Base-by-base conservation (phyloP, 345 rosid genomes). In the Linum lewisii region DNA sequence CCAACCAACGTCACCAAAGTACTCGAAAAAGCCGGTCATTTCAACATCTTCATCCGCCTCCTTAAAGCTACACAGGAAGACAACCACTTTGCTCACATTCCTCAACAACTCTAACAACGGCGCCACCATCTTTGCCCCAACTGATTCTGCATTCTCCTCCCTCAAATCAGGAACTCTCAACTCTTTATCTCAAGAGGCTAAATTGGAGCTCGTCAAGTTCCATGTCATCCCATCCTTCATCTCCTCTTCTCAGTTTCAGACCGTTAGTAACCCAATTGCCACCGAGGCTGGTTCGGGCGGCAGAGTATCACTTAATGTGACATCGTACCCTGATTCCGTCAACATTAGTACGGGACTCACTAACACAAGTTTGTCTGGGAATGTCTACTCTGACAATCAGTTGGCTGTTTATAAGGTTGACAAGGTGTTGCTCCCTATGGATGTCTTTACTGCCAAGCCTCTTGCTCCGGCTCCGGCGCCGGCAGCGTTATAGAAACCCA, bases 231-330 rank as follows among this genome's bases (percentile, higher is more conserved):
- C 60, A 18, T 16, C 15, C 2, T 57, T 23, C 60, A 26, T 57
- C 38, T 34, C 19, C 13, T 59, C 44, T 51, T 7, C 73, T 25
- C 78, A 70, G 53, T 77, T 74, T 61, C 74, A 71, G 47, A 77
- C 78, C 0, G 71, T 62, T 47, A 77, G 72, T 59, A 73, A 77
- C 54, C 81, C 81, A 3, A 67, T 73, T 11, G 67, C 61, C 49
- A 77, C 81, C 25, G 62, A 67, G 10, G 74, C 69, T 0, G 74
- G 66, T 45, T 22, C 65, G 8, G 69, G 51, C 4, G 18, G 32
- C 14, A 24, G 54, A 18, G 45, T 60, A 10, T 37, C 65, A 3
- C 38, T 70, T 24, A 70, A 51, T 13, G 61, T 64, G 19, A 54
- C 65, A 1, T 59, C 65, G 3, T 22, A 47, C 20, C 58, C 49